These are phyloP conservation scores for Neurospora sublineolata DNA, from an alignment of 495 filamentous ascomycete genomes.

Conservation along the genomic window DNA sequence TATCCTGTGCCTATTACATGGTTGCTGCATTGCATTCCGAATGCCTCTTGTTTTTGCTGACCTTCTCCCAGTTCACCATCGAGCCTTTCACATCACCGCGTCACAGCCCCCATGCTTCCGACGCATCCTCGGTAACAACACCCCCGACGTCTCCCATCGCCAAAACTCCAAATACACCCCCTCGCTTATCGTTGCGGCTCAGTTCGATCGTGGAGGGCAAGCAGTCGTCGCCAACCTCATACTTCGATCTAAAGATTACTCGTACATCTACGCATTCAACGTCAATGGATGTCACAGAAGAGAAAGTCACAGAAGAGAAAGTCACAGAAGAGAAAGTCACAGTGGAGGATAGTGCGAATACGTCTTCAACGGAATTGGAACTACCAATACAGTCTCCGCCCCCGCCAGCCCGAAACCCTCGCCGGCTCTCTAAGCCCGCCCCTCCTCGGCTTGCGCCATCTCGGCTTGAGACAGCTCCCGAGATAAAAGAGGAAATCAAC, in stretches of 20 bases:
- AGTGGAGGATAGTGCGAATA: not conserved
- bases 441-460: conserved; percentile 4
- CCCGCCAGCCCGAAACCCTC: conserved; percentile 20
- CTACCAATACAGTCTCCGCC: conserved; percentile 2
- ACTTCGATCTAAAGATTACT: conserved; percentile 8
- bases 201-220: conserved; percentile 14
- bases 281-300: not conserved
- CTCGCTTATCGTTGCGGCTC: conserved; percentile 21
- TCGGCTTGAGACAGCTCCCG: conserved; percentile 4
- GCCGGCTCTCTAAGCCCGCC: conserved; percentile 17
- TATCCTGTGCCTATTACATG: not conserved
- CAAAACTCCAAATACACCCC: conserved; percentile 18
- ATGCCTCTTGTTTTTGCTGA: not conserved
- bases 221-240: conserved; percentile 2
- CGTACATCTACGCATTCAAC: not conserved
- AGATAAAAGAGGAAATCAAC: conserved; percentile 3
- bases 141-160: conserved; percentile 15
- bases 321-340: not conserved
- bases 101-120: conserved; percentile 18
- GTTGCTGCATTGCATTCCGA: not conserved
- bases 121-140: conserved; percentile 15
- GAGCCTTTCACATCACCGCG: conserved; percentile 13
- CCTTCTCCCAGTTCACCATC: conserved; percentile 9
- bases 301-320: not conserved
- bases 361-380: not conserved